These are phyloP conservation scores for Saturnispora saitoi DNA, from an alignment of 805 yeast species.

Conservation along the genomic window DNA sequence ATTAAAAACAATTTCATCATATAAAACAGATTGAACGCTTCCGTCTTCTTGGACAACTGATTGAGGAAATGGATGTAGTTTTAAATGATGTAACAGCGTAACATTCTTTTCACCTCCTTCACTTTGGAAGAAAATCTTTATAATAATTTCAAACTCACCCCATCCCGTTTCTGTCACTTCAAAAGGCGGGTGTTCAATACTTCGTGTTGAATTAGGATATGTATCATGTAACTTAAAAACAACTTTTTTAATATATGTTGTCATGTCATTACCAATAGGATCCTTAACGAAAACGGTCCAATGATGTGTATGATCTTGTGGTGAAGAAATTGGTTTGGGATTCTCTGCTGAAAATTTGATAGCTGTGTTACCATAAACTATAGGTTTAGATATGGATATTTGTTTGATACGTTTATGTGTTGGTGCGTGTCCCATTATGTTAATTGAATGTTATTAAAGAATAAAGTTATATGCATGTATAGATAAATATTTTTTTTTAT, in stretches of 20 bases:
- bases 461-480: too few relatives aligned
- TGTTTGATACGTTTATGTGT: constrained; percentile 33
- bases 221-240: constrained; percentile 95
- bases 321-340: constrained; percentile 52
- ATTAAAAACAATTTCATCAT: constrained; percentile 88
- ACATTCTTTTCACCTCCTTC: constrained; percentile 85
- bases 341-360: constrained; percentile 45
- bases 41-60: constrained; percentile 28
- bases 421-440: constrained; percentile 9
- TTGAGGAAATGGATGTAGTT: constrained; percentile 70
- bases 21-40: constrained; percentile 51
- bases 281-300: constrained; percentile 92
- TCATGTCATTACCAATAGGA: constrained; percentile 71
- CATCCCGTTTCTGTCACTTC: constrained; percentile 97
- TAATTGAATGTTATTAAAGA: background rate
- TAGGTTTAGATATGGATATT: constrained; percentile 67
- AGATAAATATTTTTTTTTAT: too few relatives aligned
- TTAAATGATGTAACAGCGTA: constrained; percentile 78
- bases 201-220: constrained; percentile 76
- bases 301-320: constrained; percentile 85
- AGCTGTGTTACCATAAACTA: constrained; percentile 75
- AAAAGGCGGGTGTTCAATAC: constrained; percentile 84
- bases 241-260: constrained; percentile 78
- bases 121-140: constrained; percentile 78
- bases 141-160: constrained; percentile 96